phyloP scores from a whole-genome alignment of 805 yeast genomes.

The Lipomyces sp. region DNA sequence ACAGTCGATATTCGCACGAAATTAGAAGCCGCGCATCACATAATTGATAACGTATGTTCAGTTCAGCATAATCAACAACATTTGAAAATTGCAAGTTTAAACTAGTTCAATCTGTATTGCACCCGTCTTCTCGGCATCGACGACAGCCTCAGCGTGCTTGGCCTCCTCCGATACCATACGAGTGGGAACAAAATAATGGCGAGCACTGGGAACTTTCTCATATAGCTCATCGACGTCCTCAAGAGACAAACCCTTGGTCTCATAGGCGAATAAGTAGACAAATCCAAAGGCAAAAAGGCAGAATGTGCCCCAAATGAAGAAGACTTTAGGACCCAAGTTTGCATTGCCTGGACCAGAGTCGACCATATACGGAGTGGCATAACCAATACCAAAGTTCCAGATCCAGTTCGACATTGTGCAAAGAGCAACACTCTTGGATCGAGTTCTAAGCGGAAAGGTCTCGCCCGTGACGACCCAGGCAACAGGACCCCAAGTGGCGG shows the following conservation, averaged over 20 bases:
- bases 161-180: constrained; percentile 15
- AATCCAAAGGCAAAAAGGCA: constrained; percentile 60
- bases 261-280: constrained; percentile 62
- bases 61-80: too few species aligned
- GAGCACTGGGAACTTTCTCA: constrained; percentile 41
- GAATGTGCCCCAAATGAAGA: constrained; percentile 77
- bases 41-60: too few species aligned
- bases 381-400: constrained; percentile 73
- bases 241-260: constrained; percentile 68
- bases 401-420: constrained; percentile 81
- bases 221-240: constrained; percentile 71
- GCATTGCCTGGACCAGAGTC: constrained; percentile 60
- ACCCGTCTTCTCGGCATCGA: constrained; percentile 9
- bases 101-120: neutral
- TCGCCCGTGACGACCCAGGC: constrained; percentile 71
- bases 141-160: neutral
- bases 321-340: constrained; percentile 60
- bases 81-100: neutral
- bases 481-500: constrained; percentile 83
- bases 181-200: constrained; percentile 16
- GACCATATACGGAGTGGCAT: constrained; percentile 73
- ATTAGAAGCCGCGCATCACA: too few species aligned
- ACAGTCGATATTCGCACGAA: too few species aligned
- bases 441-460: constrained; percentile 69
- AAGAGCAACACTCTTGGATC: constrained; percentile 73